A percentile compares a stretch with the other conserved stretches of the same genome.
phyloP scores from a whole-genome alignment of 1,139 yeast genomes.

The Saccharomyces hybrid region DNA sequence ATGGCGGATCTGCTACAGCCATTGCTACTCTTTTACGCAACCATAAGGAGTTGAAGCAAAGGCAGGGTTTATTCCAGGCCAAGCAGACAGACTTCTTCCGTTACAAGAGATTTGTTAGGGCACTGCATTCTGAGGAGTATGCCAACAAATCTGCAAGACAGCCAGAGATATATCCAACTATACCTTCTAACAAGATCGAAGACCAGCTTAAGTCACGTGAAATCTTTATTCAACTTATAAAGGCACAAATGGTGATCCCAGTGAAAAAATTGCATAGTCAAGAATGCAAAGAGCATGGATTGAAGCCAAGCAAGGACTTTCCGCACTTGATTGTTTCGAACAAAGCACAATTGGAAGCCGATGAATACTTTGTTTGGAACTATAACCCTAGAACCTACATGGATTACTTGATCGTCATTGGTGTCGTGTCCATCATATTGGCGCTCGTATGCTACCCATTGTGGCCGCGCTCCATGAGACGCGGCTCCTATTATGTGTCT shows the following conservation, averaged over 20 bases:
- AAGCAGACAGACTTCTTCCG: conserved; percentile 75
- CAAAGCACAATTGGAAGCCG: conserved; percentile 67
- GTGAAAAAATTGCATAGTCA: conserved; percentile 61
- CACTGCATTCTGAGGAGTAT: conserved; percentile 68
- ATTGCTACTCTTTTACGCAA: conserved; percentile 67
- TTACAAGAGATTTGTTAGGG: conserved; percentile 74
- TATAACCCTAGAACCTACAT: conserved; percentile 69
- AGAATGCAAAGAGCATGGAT: conserved; percentile 55
- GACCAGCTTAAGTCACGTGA: conserved; percentile 44
- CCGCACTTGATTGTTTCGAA: conserved; percentile 63
- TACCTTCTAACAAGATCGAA: conserved; percentile 32
- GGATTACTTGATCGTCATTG: conserved; percentile 56
- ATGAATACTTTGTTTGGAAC: conserved; percentile 81
- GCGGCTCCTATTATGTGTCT: conserved; percentile 85
- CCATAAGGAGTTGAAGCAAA: conserved; percentile 58
- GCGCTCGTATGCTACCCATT: conserved; percentile 84
- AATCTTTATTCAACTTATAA: conserved; percentile 60
- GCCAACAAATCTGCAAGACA: conserved; percentile 44
- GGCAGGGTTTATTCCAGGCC: conserved; percentile 70
- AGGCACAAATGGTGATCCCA: conserved; percentile 68
- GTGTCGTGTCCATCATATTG: conserved; percentile 58
- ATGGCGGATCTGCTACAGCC: conserved; percentile 39
- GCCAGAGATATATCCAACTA: conserved; percentile 52
- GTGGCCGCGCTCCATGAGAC: conserved; percentile 89
- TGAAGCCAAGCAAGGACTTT: conserved; percentile 62